Conservation (phyloP, 139 green algal species). For the Closterium sp. region DNA sequence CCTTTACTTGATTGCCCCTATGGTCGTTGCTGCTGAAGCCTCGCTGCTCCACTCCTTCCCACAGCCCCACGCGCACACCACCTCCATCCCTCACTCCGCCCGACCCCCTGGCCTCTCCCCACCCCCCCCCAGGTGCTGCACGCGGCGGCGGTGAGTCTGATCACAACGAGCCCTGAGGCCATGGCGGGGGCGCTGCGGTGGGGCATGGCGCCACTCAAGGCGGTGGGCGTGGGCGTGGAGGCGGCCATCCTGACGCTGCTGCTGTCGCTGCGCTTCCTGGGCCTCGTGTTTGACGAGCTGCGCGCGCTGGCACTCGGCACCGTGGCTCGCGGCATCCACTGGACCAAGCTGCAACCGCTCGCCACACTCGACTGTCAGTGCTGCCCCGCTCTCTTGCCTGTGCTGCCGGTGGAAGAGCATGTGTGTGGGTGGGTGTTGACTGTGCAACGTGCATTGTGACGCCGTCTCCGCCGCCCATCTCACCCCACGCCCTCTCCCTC, state of each 20-base stretch:
- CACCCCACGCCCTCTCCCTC: not conserved
- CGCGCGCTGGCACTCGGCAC: conserved; percentile 69
- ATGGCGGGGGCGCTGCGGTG: conserved; percentile 65
- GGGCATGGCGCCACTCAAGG: conserved; percentile 64
- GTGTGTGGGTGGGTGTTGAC: not conserved
- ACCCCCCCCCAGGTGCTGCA: conserved; percentile 57
- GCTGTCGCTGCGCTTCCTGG: conserved; percentile 83
- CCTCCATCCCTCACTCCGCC: not conserved
- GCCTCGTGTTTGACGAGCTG: conserved; percentile 82
- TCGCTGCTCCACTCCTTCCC: not conserved
- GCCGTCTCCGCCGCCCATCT: not conserved
- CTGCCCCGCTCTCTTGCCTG: not conserved
- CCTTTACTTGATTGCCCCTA: not conserved
- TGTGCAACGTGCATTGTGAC: too few species aligned
- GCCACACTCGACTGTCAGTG: conserved; percentile 32
- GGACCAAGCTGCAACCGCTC: not conserved
- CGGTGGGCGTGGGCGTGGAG: conserved; percentile 62
- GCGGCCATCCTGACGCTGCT: conserved; percentile 76
- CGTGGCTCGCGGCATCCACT: conserved; percentile 70
- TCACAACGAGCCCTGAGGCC: conserved; percentile 77
- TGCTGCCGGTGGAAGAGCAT: not conserved
- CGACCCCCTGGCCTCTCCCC: not conserved
- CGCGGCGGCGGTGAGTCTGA: conserved; percentile 71
- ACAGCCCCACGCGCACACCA: not conserved
- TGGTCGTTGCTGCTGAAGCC: not conserved